phyloP scores from a whole-genome alignment of 371 early-diverging fungal genomes.

The Catenaria anguillulae region DNA sequence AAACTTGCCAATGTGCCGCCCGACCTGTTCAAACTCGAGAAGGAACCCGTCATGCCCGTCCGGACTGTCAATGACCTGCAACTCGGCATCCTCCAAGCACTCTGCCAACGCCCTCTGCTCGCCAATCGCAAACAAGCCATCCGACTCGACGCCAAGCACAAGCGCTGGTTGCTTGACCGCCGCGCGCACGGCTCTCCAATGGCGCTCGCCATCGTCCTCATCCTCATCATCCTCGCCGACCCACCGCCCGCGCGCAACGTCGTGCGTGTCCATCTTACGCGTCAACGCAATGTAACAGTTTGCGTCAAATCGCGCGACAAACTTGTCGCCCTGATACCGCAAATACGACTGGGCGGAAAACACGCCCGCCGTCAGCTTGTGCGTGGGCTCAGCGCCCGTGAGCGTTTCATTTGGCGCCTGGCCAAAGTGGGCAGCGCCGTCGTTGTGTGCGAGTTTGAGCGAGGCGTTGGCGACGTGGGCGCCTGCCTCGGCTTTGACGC shows the following conservation, averaged over 20 bases:
- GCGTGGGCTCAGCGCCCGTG: conserved; percentile 8
- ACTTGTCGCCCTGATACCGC: conserved; percentile 91
- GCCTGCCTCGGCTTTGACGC: neutral
- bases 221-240: conserved; percentile 78
- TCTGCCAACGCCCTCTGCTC: conserved; percentile 39
- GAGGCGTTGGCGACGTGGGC: neutral
- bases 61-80: conserved; percentile 69
- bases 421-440: conserved; percentile 10
- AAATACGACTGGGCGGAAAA: conserved; percentile 92
- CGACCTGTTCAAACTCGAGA: conserved; percentile 83
- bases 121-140: conserved; percentile 52
- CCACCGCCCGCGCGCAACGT: conserved; percentile 52
- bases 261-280: conserved; percentile 88
- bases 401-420: conserved; percentile 3
- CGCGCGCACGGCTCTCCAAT: conserved; percentile 36
- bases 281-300: conserved; percentile 93
- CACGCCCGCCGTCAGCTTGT: conserved; percentile 29
- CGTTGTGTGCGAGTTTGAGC: conserved; percentile 19
- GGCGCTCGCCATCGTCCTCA: conserved; percentile 42
- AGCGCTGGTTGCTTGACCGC: conserved; percentile 59
- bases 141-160: conserved; percentile 77
- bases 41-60: conserved; percentile 96
- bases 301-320: conserved; percentile 84
- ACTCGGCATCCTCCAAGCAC: conserved; percentile 63
- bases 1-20: neutral